A percentile compares a stretch with the other conserved stretches of the same genome.
These are phyloP conservation scores for Niveomyces coronatus DNA, from an alignment of 2,329 filamentous ascomycete species.

Conservation along the genomic window DNA sequence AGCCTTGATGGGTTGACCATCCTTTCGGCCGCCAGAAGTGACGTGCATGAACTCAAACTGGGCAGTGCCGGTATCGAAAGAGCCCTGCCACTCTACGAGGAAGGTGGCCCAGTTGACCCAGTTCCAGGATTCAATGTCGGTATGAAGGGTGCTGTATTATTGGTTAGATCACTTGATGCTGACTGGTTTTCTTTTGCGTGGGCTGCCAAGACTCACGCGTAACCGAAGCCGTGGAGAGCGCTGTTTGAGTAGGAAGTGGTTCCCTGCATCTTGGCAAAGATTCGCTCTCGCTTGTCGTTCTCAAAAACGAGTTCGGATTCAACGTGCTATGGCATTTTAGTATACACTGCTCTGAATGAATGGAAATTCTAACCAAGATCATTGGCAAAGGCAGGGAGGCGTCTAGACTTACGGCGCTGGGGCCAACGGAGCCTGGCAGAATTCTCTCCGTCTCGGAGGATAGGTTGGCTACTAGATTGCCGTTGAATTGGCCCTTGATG, in stretches of 20 bases:
- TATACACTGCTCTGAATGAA: background rate
- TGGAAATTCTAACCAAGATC: background rate
- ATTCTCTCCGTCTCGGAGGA: background rate
- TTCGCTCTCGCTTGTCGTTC: constrained; percentile 3
- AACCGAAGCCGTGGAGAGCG: constrained; percentile 1
- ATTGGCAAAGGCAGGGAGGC: too few species aligned
- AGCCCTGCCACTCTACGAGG: constrained; percentile 2
- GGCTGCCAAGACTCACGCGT: constrained; percentile 2
- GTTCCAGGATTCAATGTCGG: background rate
- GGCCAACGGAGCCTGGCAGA: constrained; percentile 1
- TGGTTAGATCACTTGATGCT: background rate
- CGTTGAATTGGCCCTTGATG: constrained; percentile 1
- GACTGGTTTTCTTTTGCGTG: background rate
- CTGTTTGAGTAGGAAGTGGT: constrained; percentile 1
- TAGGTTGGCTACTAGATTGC: background rate
- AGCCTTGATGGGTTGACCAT: constrained; percentile 1
- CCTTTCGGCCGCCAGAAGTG: constrained; percentile 1
- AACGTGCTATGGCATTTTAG: background rate
- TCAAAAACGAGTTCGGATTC: constrained; percentile 1
- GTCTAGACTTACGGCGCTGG: constrained; percentile 2
- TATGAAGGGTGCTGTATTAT: background rate
- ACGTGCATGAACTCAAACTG: background rate
- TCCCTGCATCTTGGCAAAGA: background rate
- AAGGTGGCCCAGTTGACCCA: constrained; percentile 5
- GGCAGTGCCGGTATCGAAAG: background rate